Conservation (phyloP, 2,329 filamentous ascomycete genomes). For the Alternaria triticimaculans region DNA sequence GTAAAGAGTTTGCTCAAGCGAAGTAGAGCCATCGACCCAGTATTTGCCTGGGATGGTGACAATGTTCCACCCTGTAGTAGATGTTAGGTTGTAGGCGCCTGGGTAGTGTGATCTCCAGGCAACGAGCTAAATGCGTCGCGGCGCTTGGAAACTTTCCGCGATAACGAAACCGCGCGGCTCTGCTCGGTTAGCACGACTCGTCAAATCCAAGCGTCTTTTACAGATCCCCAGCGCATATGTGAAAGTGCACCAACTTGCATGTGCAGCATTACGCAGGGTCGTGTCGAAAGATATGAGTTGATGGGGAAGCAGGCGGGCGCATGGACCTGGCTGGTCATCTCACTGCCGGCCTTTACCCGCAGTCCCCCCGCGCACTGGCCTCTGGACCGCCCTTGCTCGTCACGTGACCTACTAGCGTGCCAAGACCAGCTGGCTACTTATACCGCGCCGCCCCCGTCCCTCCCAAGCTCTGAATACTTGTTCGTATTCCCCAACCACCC, state of each 20-base stretch:
- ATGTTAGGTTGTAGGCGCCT: not conserved
- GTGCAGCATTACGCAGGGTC: no score
- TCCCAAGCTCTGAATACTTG: not conserved
- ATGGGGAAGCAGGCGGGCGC: not conserved
- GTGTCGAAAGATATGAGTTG: not conserved
- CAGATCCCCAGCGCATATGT: not conserved
- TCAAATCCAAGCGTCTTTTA: not conserved
- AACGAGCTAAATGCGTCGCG: not conserved
- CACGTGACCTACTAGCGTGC: not conserved
- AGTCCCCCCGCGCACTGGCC: not conserved
- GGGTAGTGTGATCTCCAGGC: not conserved
- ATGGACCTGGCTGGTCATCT: not conserved
- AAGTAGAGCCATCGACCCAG: not conserved
- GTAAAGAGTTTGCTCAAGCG: not conserved
- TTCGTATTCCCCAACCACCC: not conserved
- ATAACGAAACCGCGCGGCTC: not conserved
- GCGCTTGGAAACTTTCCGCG: not conserved
- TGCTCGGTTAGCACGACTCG: not conserved
- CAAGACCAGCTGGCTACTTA: not conserved
- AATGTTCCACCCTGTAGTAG: not conserved
- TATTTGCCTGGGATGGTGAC: not conserved
- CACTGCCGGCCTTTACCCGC: not conserved
- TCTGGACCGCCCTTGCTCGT: not conserved
- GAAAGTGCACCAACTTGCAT: not conserved
- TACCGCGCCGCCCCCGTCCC: not conserved